These are phyloP conservation scores for Sarocladium strictum DNA, from an alignment of 2,329 filamentous ascomycete species.

Conservation along the genomic window DNA sequence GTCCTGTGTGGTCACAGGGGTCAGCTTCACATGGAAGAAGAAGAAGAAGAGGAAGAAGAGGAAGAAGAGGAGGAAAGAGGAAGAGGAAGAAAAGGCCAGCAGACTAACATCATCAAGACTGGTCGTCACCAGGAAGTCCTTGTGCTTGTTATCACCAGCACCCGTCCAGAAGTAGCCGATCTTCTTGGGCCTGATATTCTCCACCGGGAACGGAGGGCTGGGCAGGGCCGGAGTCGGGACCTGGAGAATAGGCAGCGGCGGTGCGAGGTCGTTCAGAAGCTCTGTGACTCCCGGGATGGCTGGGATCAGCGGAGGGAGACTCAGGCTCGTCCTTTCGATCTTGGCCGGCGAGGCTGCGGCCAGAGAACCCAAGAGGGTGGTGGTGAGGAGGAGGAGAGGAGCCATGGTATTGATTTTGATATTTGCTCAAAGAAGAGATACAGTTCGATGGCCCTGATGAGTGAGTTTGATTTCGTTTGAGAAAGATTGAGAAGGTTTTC, in stretches of 20 bases:
- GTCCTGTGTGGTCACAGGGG: conserved; percentile 32
- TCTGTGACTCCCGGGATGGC: conserved; percentile 54
- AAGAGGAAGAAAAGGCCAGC: too few species aligned
- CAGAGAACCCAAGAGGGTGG: conserved; percentile 15
- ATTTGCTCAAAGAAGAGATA: background rate
- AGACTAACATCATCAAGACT: conserved; percentile 48
- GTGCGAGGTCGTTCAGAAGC: conserved; percentile 41
- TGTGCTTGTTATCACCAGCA: conserved; percentile 53
- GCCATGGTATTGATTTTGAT: background rate
- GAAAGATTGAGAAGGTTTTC: conserved; percentile 12
- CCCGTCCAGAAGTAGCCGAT: conserved; percentile 61
- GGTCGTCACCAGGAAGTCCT: conserved; percentile 53
- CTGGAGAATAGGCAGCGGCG: conserved; percentile 53
- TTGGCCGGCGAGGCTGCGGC: conserved; percentile 14
- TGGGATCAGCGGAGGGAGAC: conserved; percentile 51
- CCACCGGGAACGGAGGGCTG: conserved; percentile 45
- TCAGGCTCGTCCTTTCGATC: conserved; percentile 20
- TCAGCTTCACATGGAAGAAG: too few species aligned
- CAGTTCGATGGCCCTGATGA: background rate
- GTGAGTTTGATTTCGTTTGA: conserved; percentile 3
- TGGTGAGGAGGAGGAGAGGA: conserved; percentile 10
- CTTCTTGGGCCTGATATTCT: conserved; percentile 57
- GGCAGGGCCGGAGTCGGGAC: conserved; percentile 52
- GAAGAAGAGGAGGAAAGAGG: too few species aligned
- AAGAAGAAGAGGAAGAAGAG: too few species aligned